Conservation (phyloP, 768 basidiomycete species). For the Lentinula sp. region DNA sequence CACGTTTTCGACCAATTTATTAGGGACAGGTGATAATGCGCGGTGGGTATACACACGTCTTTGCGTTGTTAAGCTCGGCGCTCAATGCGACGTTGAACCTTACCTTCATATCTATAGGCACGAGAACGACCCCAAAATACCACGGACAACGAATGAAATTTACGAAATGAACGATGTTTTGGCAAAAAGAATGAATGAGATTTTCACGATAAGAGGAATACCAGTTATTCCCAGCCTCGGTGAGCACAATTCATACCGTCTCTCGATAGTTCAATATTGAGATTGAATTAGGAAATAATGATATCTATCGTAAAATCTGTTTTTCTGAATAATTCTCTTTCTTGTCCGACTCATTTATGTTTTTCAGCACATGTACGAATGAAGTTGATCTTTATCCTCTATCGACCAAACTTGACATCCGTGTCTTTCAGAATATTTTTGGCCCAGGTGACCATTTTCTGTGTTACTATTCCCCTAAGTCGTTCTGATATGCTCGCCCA, state of each 20-base stretch:
- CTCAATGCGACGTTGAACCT: not conserved
- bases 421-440: conserved; percentile 51
- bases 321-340: conserved; percentile 5
- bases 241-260: conserved; percentile 20
- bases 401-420: not conserved
- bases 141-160: conserved; percentile 78
- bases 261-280: not conserved
- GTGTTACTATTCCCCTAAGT: conserved; percentile 4
- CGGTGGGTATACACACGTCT: not conserved
- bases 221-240: conserved; percentile 80
- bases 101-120: not conserved
- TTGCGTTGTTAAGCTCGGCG: not conserved
- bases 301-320: conserved; percentile 71
- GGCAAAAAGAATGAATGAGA: conserved; percentile 60
- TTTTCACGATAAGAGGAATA: conserved; percentile 67
- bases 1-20: not conserved
- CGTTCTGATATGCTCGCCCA: conserved; percentile 15
- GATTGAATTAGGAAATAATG: conserved; percentile 73
- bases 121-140: conserved; percentile 64
- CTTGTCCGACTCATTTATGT: conserved; percentile 10
- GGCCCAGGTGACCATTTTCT: conserved; percentile 39
- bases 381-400: not conserved
- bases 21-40: conserved; percentile 70
- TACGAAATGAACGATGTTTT: conserved; percentile 62
- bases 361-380: conserved; percentile 50